phyloP scores from a whole-genome alignment of 1,139 yeast genomes.

The Petasospora rhodanensis region DNA sequence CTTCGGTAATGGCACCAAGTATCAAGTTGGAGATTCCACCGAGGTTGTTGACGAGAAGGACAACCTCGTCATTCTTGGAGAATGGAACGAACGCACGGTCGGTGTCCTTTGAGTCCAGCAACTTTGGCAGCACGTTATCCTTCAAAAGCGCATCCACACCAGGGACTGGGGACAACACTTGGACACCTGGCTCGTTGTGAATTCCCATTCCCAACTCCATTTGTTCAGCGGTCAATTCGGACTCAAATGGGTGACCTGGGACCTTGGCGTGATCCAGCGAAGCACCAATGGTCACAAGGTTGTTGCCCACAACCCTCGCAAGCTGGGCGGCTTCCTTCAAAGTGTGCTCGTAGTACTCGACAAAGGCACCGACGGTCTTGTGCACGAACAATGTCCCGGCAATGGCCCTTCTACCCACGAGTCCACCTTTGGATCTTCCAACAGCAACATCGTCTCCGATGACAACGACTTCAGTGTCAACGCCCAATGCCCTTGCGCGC shows the following conservation, averaged over 20 bases:
- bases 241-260: conserved; percentile 67
- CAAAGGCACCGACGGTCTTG: conserved; percentile 77
- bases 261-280: conserved; percentile 86
- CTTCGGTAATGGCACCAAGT: conserved; percentile 57
- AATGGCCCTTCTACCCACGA: conserved; percentile 90
- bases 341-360: conserved; percentile 41
- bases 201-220: conserved; percentile 94
- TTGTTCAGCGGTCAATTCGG: conserved; percentile 52
- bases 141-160: conserved; percentile 51
- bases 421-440: conserved; percentile 77
- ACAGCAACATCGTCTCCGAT: conserved; percentile 94
- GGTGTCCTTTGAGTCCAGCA: conserved; percentile 51
- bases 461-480: conserved; percentile 62
- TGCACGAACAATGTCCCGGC: conserved; percentile 90
- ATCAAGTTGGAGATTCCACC: conserved; percentile 86
- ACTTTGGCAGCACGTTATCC: conserved; percentile 45
- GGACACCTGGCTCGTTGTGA: conserved; percentile 89
- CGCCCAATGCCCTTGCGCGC: conserved; percentile 74
- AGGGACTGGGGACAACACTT: conserved; percentile 69
- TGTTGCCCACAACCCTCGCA: conserved; percentile 59
- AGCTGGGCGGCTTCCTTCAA: conserved; percentile 50
- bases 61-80: conserved; percentile 56
- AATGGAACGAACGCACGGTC: conserved; percentile 74
- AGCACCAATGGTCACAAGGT: conserved; percentile 82
- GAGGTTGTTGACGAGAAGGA: conserved; percentile 67